Percentiles rank a stretch among this genome's conserved stretches.
Conservation (phyloP, 208 protist genomes). For the Leishmania amazonensis region DNA sequence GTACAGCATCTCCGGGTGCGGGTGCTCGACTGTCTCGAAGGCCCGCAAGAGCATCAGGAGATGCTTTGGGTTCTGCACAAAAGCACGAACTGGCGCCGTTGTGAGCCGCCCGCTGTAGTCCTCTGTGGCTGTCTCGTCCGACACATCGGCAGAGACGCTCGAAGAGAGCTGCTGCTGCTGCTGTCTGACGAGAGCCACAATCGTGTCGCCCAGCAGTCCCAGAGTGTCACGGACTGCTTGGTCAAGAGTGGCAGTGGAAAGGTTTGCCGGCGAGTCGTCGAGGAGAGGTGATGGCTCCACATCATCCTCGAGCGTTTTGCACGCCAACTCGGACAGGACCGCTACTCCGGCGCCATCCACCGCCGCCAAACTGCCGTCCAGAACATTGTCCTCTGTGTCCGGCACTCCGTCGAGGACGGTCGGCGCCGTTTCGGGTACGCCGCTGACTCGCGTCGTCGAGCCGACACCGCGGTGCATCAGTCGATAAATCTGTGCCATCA, state of each 20-base stretch:
- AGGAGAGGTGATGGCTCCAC: not conserved
- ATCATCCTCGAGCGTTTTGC: not conserved
- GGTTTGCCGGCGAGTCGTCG: not conserved
- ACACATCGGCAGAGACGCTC: not conserved
- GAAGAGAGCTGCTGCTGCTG: constrained; percentile 9
- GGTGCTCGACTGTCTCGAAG: constrained; percentile 51
- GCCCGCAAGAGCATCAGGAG: constrained; percentile 84
- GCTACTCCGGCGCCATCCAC: not conserved
- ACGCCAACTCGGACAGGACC: not conserved
- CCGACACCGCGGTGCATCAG: constrained; percentile 7
- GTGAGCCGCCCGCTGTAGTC: not conserved
- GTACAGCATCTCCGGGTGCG: constrained; percentile 60
- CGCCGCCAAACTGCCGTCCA: not conserved
- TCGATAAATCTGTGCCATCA: constrained; percentile 32
- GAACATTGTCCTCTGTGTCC: not conserved
- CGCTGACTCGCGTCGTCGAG: not conserved
- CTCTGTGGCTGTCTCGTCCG: not conserved
- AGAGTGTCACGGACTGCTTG: constrained; percentile 15
- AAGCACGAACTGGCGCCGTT: not conserved
- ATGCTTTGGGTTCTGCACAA: constrained; percentile 48
- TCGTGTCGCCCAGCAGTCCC: constrained; percentile 22
- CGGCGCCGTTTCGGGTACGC: not conserved
- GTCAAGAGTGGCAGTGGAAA: constrained; percentile 4
- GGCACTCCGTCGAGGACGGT: constrained; percentile 2
- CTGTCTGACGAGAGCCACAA: constrained; percentile 17